Base-by-base conservation (phyloP, 495 filamentous ascomycete species). In the Penicillium paradoxum region DNA sequence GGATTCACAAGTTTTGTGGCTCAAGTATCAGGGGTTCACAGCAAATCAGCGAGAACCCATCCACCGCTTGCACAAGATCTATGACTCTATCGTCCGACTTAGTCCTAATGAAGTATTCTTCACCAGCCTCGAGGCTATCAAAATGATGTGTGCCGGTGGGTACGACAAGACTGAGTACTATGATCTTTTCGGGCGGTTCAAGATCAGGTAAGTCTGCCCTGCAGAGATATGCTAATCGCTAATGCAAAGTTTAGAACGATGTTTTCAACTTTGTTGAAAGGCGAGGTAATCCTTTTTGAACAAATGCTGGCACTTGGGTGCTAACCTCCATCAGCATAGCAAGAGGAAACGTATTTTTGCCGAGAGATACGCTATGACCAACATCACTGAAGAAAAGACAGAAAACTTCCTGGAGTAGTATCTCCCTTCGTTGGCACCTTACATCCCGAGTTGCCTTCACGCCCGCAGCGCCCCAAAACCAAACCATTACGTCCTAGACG, bases 111-210 rank as follows among this genome's bases (percentile, higher is more conserved):
- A 87, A 62, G 75, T 85, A 8, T 79, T 79, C 0, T 86, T 88
- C 49, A 77, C 78, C 0, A 78, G 75, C 2, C 53, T 78, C 1
- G 68, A 74, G 17, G 83, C 78, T 0, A 71, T 85, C n/a, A 83
- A 80, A 53, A 82, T 85, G 61, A 86, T 87, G 18, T 87, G 87
- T 62, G 73, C 76, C 0, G 85, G 83, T 56, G 83, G 83, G 7
- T 87, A 83, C 55, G 78, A 85, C 48, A 87, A 87, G 68, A 86
- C 82, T 0, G 81, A 83, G 55, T 83, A 83, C 48, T 88, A 87
- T 66, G 73, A 79, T 36, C 60, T 85, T 9, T 87, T 87, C 58
- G 75, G 69, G 51, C 73, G 83, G 25, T 84, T 79, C 58, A 74
- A 73, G 15, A 70, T 70, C 25, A 80, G 76, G 80, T 71, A 62